phyloP scores from a whole-genome alignment of 805 yeast species.

The Wickerhamiella alocasiicola region DNA sequence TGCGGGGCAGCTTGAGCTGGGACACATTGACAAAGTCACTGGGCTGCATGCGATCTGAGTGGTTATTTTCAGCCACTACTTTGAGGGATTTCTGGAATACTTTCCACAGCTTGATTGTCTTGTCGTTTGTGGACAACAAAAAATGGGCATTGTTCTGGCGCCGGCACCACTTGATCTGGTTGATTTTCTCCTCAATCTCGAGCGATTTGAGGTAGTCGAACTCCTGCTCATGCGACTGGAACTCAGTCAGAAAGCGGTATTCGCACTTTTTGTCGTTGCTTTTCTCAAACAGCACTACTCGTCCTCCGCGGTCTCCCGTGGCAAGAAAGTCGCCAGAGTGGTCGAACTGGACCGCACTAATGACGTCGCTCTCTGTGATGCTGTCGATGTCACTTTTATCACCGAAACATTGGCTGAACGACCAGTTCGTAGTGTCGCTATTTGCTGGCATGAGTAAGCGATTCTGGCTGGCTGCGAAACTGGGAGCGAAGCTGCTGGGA shows the following conservation, averaged over 20 bases:
- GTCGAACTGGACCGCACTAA: constrained; percentile 93
- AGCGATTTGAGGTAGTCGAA: constrained; percentile 90
- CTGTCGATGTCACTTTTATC: constrained; percentile 95
- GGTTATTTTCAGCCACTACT: constrained; percentile 83
- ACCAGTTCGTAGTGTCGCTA: constrained; percentile 41
- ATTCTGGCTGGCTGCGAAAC: too few relatives aligned
- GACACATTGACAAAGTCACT: constrained; percentile 22
- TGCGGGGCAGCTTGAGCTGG: constrained; percentile 65
- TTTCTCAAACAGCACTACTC: constrained; percentile 88
- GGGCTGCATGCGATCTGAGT: constrained; percentile 35
- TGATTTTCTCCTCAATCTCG: constrained; percentile 93
- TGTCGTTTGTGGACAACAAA: constrained; percentile 84
- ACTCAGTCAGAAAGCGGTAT: constrained; percentile 90
- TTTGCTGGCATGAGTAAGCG: constrained; percentile 16
- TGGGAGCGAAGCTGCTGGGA: too few relatives aligned
- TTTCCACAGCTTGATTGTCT: constrained; percentile 98
- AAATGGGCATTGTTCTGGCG: constrained; percentile 84
- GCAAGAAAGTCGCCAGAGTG: constrained; percentile 90
- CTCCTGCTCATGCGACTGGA: constrained; percentile 97
- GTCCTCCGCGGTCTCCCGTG: constrained; percentile 97
- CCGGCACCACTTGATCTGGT: constrained; percentile 92
- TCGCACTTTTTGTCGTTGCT: constrained; percentile 41
- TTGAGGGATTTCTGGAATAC: constrained; percentile 82
- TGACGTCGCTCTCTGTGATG: constrained; percentile 93
- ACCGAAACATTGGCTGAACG: constrained; percentile 95